Conservation (phyloP, 1,284 basidiomycete genomes). For the Moesziomyces antarcticus region DNA sequence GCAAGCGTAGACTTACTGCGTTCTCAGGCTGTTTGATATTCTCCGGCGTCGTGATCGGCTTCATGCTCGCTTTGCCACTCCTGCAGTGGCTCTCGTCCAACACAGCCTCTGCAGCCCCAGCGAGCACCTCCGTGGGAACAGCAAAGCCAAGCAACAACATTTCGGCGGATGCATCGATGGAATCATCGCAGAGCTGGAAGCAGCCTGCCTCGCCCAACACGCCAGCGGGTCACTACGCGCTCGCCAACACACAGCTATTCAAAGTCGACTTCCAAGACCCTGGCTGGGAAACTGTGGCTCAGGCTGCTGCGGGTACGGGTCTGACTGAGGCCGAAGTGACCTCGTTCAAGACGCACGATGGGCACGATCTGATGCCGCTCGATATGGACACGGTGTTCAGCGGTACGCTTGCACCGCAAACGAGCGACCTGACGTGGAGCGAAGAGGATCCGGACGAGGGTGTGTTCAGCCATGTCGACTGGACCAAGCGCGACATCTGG, state of each 20-base stretch:
- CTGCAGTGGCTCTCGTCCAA: slow-evolving; percentile 49
- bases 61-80: slow-evolving; percentile 33
- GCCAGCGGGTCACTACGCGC: slow-evolving; percentile 27
- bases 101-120: slow-evolving; percentile 2
- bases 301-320: slow-evolving; percentile 26
- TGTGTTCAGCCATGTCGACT: slow-evolving; percentile 58
- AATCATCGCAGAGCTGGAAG: slow-evolving; percentile 14
- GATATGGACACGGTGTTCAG: slow-evolving; percentile 54
- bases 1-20: slow-evolving; percentile 4
- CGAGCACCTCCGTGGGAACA: background rate
- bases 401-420: slow-evolving; percentile 44
- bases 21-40: slow-evolving; percentile 35
- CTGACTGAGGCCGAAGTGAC: slow-evolving; percentile 19
- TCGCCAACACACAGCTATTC: slow-evolving; percentile 31
- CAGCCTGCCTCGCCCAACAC: slow-evolving; percentile 37
- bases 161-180: background rate
- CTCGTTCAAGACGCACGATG: slow-evolving; percentile 21
- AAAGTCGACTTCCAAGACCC: slow-evolving; percentile 41
- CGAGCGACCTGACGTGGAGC: slow-evolving; percentile 37
- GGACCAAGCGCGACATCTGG: slow-evolving; percentile 47
- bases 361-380: slow-evolving; percentile 39
- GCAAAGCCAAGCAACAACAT: background rate
- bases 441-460: slow-evolving; percentile 58
- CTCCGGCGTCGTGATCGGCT: slow-evolving; percentile 31
- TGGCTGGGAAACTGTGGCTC: slow-evolving; percentile 32